Percentiles rank a stretch among this genome's conserved stretches.
Conservation (phyloP, 345 rosid genomes). For the Arabis hirsuta region DNA sequence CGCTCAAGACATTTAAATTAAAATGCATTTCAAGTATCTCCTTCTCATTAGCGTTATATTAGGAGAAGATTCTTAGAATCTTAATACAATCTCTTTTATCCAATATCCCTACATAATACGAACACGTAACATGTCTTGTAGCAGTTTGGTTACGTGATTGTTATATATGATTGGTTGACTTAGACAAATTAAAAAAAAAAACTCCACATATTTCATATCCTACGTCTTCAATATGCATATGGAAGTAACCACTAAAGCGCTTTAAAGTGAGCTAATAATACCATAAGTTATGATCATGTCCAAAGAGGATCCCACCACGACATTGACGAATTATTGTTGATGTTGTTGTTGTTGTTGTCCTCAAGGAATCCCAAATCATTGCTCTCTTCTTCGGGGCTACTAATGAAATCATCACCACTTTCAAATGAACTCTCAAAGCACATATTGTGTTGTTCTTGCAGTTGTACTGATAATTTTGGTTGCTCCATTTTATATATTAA, state of each 20-base stretch:
- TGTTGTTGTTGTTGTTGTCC: conserved; percentile 32
- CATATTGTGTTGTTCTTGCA: conserved; percentile 43
- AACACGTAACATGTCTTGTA: conserved; percentile 32
- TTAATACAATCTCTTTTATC: conserved; percentile 32
- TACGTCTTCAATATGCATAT: conserved; percentile 40
- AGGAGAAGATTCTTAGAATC: conserved; percentile 45
- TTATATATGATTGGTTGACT: conserved; percentile 41
- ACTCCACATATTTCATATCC: conserved; percentile 40
- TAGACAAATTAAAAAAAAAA: neutral
- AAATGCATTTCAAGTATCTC: conserved; percentile 36
- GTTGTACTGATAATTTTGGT: conserved; percentile 42
- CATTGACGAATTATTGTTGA: conserved; percentile 37
- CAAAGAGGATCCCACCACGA: conserved; percentile 69
- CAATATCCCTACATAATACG: conserved; percentile 31
- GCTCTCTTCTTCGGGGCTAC: conserved; percentile 49
- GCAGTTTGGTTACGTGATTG: conserved; percentile 37
- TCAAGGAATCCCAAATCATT: conserved; percentile 51
- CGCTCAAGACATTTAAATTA: neutral
- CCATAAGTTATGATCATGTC: conserved; percentile 53
- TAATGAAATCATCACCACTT: conserved; percentile 47
- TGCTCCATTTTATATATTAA: conserved; percentile 64
- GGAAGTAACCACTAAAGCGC: conserved; percentile 47
- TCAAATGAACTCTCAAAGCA: conserved; percentile 43
- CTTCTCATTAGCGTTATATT: conserved; percentile 31
- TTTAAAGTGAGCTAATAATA: conserved; percentile 43